Conservation (phyloP, 805 yeast genomes). For the Lachancea sp. region DNA sequence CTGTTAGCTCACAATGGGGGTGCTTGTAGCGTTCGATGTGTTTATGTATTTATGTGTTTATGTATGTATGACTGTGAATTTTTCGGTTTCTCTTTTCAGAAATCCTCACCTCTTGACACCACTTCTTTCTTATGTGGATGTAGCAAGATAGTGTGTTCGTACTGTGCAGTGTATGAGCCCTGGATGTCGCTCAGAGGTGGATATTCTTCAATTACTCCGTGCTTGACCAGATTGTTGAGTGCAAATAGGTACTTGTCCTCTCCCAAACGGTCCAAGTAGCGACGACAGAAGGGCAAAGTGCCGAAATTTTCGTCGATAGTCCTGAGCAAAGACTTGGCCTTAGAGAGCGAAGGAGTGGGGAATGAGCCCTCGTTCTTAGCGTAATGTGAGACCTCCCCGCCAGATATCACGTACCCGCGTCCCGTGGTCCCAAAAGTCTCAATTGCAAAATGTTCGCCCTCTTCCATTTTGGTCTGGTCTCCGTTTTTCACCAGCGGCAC, state of each 20-base stretch:
- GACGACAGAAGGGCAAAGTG: constrained; percentile 92
- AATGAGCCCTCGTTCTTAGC: constrained; percentile 50
- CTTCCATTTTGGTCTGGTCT: constrained; percentile 96
- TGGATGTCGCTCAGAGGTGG: constrained; percentile 82
- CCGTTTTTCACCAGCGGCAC: constrained; percentile 95
- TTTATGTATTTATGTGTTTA: too few species aligned
- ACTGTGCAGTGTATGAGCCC: constrained; percentile 94
- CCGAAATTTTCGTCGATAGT: constrained; percentile 81
- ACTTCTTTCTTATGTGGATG: constrained; percentile 93
- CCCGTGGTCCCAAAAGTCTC: constrained; percentile 99
- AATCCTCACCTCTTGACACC: constrained; percentile 92
- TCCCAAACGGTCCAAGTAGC: constrained; percentile 86
- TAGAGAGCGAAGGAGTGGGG: constrained; percentile 41
- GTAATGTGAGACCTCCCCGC: constrained; percentile 94
- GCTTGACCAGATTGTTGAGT: constrained; percentile 72
- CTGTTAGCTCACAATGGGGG: too few species aligned
- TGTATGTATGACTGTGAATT: too few species aligned
- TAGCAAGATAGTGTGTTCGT: constrained; percentile 85
- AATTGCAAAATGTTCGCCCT: constrained; percentile 95
- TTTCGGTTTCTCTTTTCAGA: constrained; percentile 34
- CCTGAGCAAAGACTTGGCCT: constrained; percentile 62
- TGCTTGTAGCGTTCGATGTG: too few species aligned
- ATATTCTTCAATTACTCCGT: constrained; percentile 86
- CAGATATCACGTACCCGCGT: constrained; percentile 74
- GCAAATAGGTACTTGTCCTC: constrained; percentile 89